Evolutionary conservation across 192 early-diverging fungal species (phyloP), one percentile per base, ranked within the genome.

Genomic region (Dimargaris cristalligena): DNA sequence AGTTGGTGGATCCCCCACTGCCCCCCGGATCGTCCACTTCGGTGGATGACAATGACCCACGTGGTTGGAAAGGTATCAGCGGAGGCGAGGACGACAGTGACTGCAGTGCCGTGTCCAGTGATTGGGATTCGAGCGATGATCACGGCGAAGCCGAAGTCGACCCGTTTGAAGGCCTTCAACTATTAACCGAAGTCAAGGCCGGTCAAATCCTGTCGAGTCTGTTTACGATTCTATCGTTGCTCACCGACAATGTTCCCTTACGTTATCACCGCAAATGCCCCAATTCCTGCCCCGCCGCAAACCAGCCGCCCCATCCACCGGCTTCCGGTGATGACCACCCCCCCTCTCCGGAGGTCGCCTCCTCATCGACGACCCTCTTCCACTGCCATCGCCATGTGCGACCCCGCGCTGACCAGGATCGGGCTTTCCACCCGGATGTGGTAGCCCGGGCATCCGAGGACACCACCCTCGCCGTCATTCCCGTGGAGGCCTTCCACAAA

Each of bases 381-480:
- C 66, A 47, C 57, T 46, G 20, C 58, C 51, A 8, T 62, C 60
- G 8, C 64, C 58, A 18, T 14, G 45, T 31, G 44, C 23, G 44
- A 25, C 25, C 44, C 60, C n/a, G n/a, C n/a, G 52, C 16, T 50
- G 49, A 33, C 33, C 3, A 10, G 28, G 34, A 26, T 26, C 49
- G 70, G 16, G 67, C 74, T n/a, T 68, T 69, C 28, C 82, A 87
- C 35, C 82, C 88, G 16, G 81, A 88, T 31, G 85, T 96, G 30
- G 70, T 92, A 52, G 85, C 88, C 2, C 76, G 89, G 16, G 93
- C 95, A 4, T 82, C 82, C 6, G 79, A 79, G 4, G 88, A 92
- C 67, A 89, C 88, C 1, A 99, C 94, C 0, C 74, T 99, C 33
- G 89, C 88, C 23, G 86, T 96, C 41, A 91, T 98, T 47, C 95